Evolutionary conservation across 2,329 filamentous ascomycete species (phyloP).

Genomic region (Diaporthe australafricana): DNA sequence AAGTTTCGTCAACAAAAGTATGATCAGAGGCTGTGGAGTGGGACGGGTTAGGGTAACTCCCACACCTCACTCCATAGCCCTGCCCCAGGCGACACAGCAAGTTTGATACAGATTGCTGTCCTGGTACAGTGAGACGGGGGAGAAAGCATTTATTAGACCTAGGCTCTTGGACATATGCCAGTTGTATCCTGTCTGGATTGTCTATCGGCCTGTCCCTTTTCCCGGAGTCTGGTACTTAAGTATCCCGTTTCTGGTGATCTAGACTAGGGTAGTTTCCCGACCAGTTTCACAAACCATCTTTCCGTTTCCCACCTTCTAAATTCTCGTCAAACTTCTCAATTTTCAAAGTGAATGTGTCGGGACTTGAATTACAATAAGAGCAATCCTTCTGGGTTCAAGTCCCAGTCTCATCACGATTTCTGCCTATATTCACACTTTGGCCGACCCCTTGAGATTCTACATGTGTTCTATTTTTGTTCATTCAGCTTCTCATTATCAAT

Average conservation of each 20-base stretch:
- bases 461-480: too few species aligned
- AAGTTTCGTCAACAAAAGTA: background rate
- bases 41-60: background rate
- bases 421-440: too few species aligned
- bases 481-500: too few species aligned
- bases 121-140: background rate
- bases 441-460: too few species aligned
- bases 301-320: too few species aligned
- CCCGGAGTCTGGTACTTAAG: background rate
- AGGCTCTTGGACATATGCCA: background rate
- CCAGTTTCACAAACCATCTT: too few species aligned
- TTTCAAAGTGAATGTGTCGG: too few species aligned
- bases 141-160: background rate
- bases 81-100: background rate
- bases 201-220: background rate
- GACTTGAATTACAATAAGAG: too few species aligned
- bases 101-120: background rate
- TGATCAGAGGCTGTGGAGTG: background rate
- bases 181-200: background rate
- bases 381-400: too few species aligned
- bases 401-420: too few species aligned
- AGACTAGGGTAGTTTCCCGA: too few species aligned
- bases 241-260: background rate
- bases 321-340: too few species aligned
- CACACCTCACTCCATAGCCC: background rate